Evolutionary conservation across 2,329 filamentous ascomycete species (phyloP).

Genomic region (Colletotrichum spinosum): DNA sequence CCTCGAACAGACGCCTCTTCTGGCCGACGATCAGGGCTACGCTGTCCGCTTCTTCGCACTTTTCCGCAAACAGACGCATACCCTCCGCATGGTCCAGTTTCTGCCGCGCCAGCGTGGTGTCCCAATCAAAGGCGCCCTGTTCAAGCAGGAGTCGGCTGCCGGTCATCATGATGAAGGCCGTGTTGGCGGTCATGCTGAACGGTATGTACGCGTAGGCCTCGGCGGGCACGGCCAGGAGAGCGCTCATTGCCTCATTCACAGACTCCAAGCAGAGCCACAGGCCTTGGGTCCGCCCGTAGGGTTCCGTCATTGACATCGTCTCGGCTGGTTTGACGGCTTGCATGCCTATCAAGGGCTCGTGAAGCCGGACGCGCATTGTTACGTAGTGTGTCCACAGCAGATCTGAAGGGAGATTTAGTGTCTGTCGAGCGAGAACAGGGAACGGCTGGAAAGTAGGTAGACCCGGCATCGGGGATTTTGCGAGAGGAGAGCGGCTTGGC

Average conservation of each 20-base stretch:
- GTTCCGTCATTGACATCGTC: conserved; percentile 30
- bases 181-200: conserved; percentile 43
- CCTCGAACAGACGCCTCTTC: conserved; percentile 43
- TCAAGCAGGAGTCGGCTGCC: conserved; percentile 50
- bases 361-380: conserved; percentile 48
- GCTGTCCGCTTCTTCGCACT: conserved; percentile 46
- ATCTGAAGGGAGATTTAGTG: conserved; percentile 38
- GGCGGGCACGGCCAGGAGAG: conserved; percentile 42
- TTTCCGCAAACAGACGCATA: conserved; percentile 43
- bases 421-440: too few relatives aligned
- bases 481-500: neutral
- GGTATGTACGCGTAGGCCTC: conserved; percentile 45
- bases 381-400: conserved; percentile 50
- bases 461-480: neutral
- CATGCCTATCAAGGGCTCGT: conserved; percentile 51
- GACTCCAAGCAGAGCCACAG: conserved; percentile 52
- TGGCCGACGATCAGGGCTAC: conserved; percentile 41
- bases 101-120: conserved; percentile 45
- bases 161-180: conserved; percentile 51
- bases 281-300: conserved; percentile 46
- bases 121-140: conserved; percentile 51
- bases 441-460: too few relatives aligned
- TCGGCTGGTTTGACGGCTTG: conserved; percentile 38
- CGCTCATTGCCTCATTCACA: conserved; percentile 42
- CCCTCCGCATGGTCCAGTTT: conserved; percentile 48